Evolutionary conservation across 441 rosid genomes (phyloP).

Genomic region (Geranium incanum): DNA sequence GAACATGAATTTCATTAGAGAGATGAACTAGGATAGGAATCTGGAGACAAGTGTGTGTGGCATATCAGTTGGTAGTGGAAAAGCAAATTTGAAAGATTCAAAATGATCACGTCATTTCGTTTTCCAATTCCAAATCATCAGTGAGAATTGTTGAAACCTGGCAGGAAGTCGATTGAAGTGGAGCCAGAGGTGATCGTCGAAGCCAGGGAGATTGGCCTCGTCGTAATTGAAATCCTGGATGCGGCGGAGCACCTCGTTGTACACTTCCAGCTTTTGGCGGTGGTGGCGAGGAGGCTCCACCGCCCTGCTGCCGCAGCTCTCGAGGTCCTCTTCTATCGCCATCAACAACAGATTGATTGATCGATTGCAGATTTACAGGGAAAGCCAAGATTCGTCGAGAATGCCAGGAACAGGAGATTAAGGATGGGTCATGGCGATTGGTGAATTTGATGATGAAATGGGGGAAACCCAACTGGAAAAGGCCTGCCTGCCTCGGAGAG

Average conservation of each 20-base stretch:
- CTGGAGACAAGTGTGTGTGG: neutral
- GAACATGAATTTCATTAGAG: neutral
- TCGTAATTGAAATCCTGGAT: constrained; percentile 56
- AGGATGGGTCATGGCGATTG: constrained; percentile 3
- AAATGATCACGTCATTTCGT: neutral
- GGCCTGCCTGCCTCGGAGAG: neutral
- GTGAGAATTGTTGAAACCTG: constrained; percentile 34
- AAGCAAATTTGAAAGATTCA: neutral
- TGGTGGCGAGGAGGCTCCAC: constrained; percentile 53
- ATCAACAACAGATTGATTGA: constrained; percentile 20
- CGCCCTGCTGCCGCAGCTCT: constrained; percentile 87
- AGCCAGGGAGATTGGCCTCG: constrained; percentile 61
- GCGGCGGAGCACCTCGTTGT: constrained; percentile 63
- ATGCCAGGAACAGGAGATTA: neutral
- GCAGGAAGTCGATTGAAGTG: constrained; percentile 96
- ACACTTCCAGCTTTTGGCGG: constrained; percentile 75
- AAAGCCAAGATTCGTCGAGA: neutral
- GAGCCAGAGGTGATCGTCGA: constrained; percentile 88
- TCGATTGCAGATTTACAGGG: neutral
- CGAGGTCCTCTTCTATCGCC: constrained; percentile 81
- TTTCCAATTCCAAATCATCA: neutral
- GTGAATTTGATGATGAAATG: neutral
- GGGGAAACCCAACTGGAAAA: neutral
- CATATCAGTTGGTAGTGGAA: neutral
- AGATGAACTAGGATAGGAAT: neutral